Conservation (phyloP, 305 asterid genomes). For the Fraxinus baroniana region DNA sequence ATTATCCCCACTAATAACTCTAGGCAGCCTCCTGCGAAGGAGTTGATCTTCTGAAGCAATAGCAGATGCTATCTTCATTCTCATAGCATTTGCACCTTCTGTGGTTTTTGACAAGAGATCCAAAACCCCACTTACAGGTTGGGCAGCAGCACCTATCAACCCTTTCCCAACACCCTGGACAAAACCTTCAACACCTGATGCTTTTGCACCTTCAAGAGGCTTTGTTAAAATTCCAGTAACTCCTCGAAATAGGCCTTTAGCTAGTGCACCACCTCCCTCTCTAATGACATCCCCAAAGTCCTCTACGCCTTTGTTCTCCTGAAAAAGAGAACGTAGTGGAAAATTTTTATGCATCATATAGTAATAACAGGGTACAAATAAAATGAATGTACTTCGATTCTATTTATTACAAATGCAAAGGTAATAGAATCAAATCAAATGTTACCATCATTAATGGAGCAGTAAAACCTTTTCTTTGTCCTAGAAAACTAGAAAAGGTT, state of each 20-base stretch:
- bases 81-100: conserved; percentile 99
- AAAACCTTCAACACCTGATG: conserved; percentile 99
- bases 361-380: conserved; percentile 4
- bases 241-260: conserved; percentile 97
- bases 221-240: conserved; percentile 96
- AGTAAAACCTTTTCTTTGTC: not conserved
- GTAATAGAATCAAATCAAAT: not conserved
- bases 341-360: conserved; percentile 11
- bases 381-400: not conserved
- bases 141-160: conserved; percentile 97
- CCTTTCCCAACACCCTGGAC: conserved; percentile 99
- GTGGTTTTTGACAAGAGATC: conserved; percentile 97
- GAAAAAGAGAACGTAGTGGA: conserved; percentile 14
- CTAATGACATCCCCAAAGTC: conserved; percentile 96
- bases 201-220: conserved; percentile 99
- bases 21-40: conserved; percentile 88
- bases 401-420: conserved; percentile 1
- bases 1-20: conserved; percentile 93
- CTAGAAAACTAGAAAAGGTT: not conserved
- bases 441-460: conserved; percentile 4
- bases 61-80: conserved; percentile 96
- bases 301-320: conserved; percentile 98
- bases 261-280: conserved; percentile 99
- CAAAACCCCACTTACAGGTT: conserved; percentile 97
- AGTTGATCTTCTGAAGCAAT: conserved; percentile 99